Percentiles rank a stretch among this genome's conserved stretches.
Conservation (phyloP, 2,329 filamentous ascomycete species). For the Sporothrix schenckii region DNA sequence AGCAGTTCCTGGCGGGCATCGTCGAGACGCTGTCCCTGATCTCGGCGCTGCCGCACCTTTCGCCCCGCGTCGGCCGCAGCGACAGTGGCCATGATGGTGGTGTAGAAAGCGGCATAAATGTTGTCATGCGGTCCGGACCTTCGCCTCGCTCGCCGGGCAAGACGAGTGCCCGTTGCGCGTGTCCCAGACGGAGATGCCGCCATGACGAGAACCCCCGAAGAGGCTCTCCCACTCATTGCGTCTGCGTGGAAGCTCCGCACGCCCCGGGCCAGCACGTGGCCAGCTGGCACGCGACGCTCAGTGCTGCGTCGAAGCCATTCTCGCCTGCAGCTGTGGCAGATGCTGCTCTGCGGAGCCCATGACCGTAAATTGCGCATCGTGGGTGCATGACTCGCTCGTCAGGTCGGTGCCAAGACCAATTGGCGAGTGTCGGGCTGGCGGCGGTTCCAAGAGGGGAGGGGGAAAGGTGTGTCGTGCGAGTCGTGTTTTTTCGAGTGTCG, state of each 20-base stretch:
- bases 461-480: background rate
- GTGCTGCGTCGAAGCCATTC: slow-evolving; percentile 49
- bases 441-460: background rate
- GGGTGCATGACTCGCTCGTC: slow-evolving; percentile 42
- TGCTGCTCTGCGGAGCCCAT: slow-evolving; percentile 64
- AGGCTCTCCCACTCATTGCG: slow-evolving; percentile 54
- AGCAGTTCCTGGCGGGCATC: slow-evolving; percentile 48
- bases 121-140: slow-evolving; percentile 54
- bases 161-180: background rate
- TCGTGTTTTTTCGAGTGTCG: slow-evolving; percentile 9
- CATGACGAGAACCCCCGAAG: slow-evolving; percentile 40
- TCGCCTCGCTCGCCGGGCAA: slow-evolving; percentile 49
- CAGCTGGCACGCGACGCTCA: slow-evolving; percentile 42
- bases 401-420: background rate
- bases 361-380: slow-evolving; percentile 71
- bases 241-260: slow-evolving; percentile 37
- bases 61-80: slow-evolving; percentile 62
- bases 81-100: slow-evolving; percentile 67
- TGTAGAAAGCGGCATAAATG: slow-evolving; percentile 68
- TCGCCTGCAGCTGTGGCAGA: slow-evolving; percentile 66
- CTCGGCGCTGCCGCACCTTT: slow-evolving; percentile 60
- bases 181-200: background rate
- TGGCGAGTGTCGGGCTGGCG: background rate
- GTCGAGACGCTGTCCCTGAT: slow-evolving; percentile 65
- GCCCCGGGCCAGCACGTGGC: background rate